Base-by-base conservation (phyloP, 2,329 filamentous ascomycete species). In the Chalara sp. region DNA sequence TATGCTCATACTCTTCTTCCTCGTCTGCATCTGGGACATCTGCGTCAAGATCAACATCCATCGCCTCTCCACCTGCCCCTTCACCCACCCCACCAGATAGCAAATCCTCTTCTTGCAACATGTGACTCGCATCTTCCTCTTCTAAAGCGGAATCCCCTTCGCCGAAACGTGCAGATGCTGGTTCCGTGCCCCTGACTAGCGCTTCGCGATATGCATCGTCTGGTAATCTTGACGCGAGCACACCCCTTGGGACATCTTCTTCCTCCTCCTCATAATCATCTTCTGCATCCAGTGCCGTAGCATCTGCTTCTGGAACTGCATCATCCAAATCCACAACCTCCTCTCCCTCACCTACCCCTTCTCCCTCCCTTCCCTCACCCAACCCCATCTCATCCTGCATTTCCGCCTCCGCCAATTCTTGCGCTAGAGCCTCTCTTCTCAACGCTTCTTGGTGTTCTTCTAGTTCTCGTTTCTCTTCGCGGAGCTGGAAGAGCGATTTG, bases 401-500 rank as follows among this genome's bases (percentile, higher is more conserved):
- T 59, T 81, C 83, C 0, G 81, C 79, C 61, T 88, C 81, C 28
- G 86, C 86, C 42, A 95, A 76, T 63, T 95, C 89, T 62, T 87
- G 78, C 51, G 85, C 81, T 5, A 85, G 70, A 60, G 81, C 79
- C 65, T 91, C 87, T 32, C 86, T 76, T 28, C 86, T 75, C 66
- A 89, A 72, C 2, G 86, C 80, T 63, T 87, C 83, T 55, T 87
- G 81, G 53, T 91, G 87, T 68, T 99, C 93, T 65, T 92, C 86
- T 50, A 87, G 80, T 72, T 99, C 93, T 8, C 87, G 80, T 58
- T 85, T 83, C 72, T 99, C 93, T 69, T 99, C 93, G 41, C 87
- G 84, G 70, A 90, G 81, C 56, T 95, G 90, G 65, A 95, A 85
- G 53, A 96, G 81, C 1, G 92, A 96, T 75, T 97, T 99, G 51